Evolutionary conservation across 2,329 filamentous ascomycete species (phyloP).

Genomic region (Falciphora oryzae): DNA sequence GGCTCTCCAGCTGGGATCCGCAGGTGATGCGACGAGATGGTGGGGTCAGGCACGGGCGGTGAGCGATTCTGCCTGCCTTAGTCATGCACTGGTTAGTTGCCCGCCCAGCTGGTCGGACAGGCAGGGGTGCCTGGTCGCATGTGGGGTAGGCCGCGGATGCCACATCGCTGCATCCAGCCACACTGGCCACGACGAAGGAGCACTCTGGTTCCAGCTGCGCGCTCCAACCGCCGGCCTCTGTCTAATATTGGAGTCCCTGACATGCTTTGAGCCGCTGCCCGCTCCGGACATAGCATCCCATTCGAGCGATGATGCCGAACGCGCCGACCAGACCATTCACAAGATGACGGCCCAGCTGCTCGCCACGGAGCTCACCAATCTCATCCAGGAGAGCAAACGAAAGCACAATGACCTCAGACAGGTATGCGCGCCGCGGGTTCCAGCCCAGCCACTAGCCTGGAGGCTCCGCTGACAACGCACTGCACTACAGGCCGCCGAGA

Average conservation of each 20-base stretch:
- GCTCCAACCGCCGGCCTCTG: background rate
- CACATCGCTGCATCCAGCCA: background rate
- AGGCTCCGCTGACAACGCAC: constrained; percentile 11
- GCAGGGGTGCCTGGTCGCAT: constrained; percentile 2
- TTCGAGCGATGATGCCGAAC: constrained; percentile 15
- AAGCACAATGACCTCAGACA: constrained; percentile 87
- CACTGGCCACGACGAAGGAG: background rate
- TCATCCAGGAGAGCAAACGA: constrained; percentile 92
- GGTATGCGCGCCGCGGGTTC: constrained; percentile 39
- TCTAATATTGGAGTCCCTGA: background rate
- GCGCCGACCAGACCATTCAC: constrained; percentile 16
- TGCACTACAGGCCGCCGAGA: constrained; percentile 72
- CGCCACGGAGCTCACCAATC: constrained; percentile 78
- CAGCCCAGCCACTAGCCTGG: background rate
- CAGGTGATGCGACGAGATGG: constrained; percentile 4
- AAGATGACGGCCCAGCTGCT: constrained; percentile 90
- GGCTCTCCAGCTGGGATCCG: background rate
- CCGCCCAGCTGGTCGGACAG: background rate
- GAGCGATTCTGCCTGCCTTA: constrained; percentile 16
- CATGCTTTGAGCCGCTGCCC: background rate
- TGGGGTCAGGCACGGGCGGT: constrained; percentile 14
- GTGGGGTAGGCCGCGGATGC: background rate
- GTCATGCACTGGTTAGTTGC: constrained; percentile 9
- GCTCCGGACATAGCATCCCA: background rate
- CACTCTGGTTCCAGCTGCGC: background rate